Percentiles rank a stretch among this genome's conserved stretches.
phyloP scores from a whole-genome alignment of 306 rosid species.

The Argentina anserina region DNA sequence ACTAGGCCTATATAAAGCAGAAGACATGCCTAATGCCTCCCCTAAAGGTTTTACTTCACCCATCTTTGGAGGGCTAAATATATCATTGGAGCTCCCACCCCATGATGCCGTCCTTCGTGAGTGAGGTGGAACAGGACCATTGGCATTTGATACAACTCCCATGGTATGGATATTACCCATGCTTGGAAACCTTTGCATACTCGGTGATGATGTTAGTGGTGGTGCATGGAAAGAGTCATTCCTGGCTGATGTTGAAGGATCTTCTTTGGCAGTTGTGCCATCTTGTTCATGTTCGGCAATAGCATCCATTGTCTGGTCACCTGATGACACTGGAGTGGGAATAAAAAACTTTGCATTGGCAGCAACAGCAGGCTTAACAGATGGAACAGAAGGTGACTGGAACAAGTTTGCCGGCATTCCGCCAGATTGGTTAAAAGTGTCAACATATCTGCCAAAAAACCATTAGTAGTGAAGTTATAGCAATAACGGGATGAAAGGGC shows the following conservation, averaged over 20 bases:
- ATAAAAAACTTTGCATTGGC: conserved; percentile 73
- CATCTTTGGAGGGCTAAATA: conserved; percentile 38
- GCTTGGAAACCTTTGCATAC: conserved; percentile 69
- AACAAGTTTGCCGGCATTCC: conserved; percentile 65
- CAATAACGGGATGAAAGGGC: not conserved
- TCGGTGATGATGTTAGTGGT: conserved; percentile 20
- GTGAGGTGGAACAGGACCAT: conserved; percentile 30
- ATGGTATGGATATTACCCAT: conserved; percentile 44
- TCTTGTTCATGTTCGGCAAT: conserved; percentile 53
- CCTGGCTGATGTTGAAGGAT: conserved; percentile 43
- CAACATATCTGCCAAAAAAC: conserved; percentile 70
- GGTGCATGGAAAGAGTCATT: conserved; percentile 46
- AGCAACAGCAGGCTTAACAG: conserved; percentile 56
- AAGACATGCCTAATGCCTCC: conserved; percentile 48
- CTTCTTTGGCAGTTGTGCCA: conserved; percentile 23
- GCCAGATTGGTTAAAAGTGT: conserved; percentile 82
- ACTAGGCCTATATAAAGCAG: conserved; percentile 40
- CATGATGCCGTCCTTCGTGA: conserved; percentile 81
- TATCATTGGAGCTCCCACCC: conserved; percentile 58
- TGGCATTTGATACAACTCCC: conserved; percentile 23
- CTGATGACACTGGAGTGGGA: conserved; percentile 55
- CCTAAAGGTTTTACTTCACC: conserved; percentile 44
- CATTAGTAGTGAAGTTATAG: not conserved
- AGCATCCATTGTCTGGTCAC: conserved; percentile 51
- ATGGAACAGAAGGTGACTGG: conserved; percentile 63